Evolutionary conservation across 805 yeast species (phyloP), one percentile per base, ranked within the genome.

Genomic region (Yarrowia divulgata): DNA sequence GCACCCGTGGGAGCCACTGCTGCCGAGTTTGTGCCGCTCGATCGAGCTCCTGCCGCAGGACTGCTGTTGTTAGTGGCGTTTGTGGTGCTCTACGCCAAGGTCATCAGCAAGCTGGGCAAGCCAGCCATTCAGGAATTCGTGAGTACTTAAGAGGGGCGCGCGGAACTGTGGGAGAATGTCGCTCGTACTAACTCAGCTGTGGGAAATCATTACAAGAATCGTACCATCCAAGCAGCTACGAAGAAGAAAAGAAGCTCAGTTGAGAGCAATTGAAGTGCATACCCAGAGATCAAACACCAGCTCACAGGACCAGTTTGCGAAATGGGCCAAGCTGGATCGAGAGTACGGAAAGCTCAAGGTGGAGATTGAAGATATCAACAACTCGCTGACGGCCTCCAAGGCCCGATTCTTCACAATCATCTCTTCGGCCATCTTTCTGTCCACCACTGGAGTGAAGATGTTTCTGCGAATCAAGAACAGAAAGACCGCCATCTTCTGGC

Each of bases 241-340:
- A 16, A 72, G 76, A 46, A 74, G 84, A 34, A 74, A 76, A 16
- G 69, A 71, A 2, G 74, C 81, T 67, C 81, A 83, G 68, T 73
- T 75, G 9, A 85, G 89, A 71, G 84, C 88, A 63, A 76, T 77
- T 16, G 77, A 79, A 19, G 75, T 87, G 29, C 81, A 85, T 72
- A 81, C 80, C 14, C 86, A 88, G 73, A 84, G 92, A 71, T 81
- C 85, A 39, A 71, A 82, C 1, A 85, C 93, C 10, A 86, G 91
- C 69, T 94, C 98, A 1, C 97, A 94, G 78, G 98, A 95, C 77
- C 88, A 95, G 74, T 95, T 94, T 77, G 97, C 98, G 37, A 88
- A 86, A 75, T 95, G 98, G 98, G 96, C 98, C 0, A 92, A 92
- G 77, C 82, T 93, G 71, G 93, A 92, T 75, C 85, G 99, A 62